Base-by-base conservation (phyloP, 2,329 filamentous ascomycete species). In the Teratosphaeria nubilosa region DNA sequence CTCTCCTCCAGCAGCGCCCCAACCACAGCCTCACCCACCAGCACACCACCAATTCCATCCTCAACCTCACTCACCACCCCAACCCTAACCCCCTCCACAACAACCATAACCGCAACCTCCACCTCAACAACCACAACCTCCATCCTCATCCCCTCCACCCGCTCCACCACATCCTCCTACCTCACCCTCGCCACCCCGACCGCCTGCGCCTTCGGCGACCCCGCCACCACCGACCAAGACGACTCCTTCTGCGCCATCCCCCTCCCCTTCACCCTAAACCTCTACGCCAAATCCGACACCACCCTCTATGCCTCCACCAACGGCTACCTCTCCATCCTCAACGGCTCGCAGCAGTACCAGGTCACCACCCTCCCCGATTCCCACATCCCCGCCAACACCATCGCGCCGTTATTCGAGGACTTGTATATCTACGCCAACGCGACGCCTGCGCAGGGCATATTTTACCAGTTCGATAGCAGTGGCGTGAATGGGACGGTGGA, bases 401-500 rank as follows among this genome's bases (percentile, higher is more conserved):
- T 70, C 22, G 64, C 59, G 3, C 67, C 71, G 4, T 69, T 70
- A 57, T 70, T 68, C 60, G 69, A 72, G 55, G 72, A 74, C 57
- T 62, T 70, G 3, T 66, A 64, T 56, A 59, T 70, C 13, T 64
- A 62, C 52, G 62, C 60, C 14, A 45, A 54, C 25, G 20, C 56
- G 24, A 55, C 55, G 11, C 58, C 62, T 22, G 45, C 37, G 22
- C 63, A 71, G 45, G 70, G 72, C 14, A 69, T 73, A 56, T 74
- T 65, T 55, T 74, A 72, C 57, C 60, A 69, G 32, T 25, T 63
- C 27, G 63, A 65, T n/a, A 50, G 41, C 10, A 22, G 31, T 5
- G 50, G 50, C 5, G 60, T 59, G 0, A 64, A 62, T 4, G 64
- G 72, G 1, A 70, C 64, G 3, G 69, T 62, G 27, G 70, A 72